These are phyloP conservation scores for Paraconiothyrium sp. DNA, from an alignment of 2,329 filamentous ascomycete genomes.

Conservation along the genomic window DNA sequence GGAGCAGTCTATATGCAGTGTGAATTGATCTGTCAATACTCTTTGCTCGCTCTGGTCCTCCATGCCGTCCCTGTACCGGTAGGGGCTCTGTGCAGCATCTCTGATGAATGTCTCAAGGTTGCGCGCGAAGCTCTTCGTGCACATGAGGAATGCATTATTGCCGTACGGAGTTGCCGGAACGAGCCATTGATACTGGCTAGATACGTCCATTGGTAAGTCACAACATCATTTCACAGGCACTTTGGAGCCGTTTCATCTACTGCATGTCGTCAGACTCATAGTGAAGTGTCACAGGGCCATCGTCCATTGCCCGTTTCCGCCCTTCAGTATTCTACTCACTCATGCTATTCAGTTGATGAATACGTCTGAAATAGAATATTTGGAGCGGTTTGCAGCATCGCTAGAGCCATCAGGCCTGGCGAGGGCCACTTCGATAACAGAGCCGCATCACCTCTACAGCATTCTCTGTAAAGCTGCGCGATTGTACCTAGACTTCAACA, in stretches of 20 bases:
- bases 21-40: constrained; percentile 49
- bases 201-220: constrained; percentile 49
- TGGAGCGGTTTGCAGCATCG: constrained; percentile 4
- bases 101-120: constrained; percentile 40
- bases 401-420: background rate
- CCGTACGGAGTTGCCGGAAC: constrained; percentile 30
- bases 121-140: constrained; percentile 46
- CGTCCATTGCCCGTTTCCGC: constrained; percentile 49
- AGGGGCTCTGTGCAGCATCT: constrained; percentile 21
- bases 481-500: constrained; percentile 1
- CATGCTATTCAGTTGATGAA: constrained; percentile 34
- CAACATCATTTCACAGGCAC: background rate
- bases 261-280: background rate
- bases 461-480: constrained; percentile 6
- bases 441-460: constrained; percentile 1
- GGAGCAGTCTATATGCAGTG: constrained; percentile 45
- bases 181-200: constrained; percentile 40
- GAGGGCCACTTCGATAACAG: background rate
- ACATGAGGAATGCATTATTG: constrained; percentile 46
- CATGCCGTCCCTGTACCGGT: constrained; percentile 34
- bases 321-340: constrained; percentile 52
- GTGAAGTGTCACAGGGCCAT: constrained; percentile 40
- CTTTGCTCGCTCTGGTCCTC: constrained; percentile 47
- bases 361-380: background rate
- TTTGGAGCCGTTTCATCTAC: background rate